A percentile compares a stretch with the other conserved stretches of the same genome.
These are phyloP conservation scores for Teunomyces funiuensis DNA, from an alignment of 805 yeast genomes.

Conservation along the genomic window DNA sequence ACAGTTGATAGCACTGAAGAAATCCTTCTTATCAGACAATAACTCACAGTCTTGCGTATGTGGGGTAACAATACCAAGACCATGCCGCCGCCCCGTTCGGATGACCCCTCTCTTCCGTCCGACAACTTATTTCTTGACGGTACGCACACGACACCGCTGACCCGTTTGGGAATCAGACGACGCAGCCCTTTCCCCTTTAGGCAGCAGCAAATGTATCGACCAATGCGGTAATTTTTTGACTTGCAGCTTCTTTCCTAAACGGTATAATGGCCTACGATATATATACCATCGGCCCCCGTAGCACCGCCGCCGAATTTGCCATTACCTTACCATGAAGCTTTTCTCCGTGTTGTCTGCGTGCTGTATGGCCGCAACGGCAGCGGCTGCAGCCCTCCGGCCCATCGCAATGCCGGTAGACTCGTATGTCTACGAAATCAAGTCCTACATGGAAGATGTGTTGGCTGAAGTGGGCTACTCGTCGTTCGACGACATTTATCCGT, in stretches of 20 bases:
- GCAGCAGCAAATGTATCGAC: constrained; percentile 3
- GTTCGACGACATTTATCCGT: not conserved
- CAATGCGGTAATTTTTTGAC: constrained; percentile 1
- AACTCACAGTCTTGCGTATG: no score
- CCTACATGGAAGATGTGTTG: constrained; percentile 7
- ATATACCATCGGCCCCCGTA: not conserved
- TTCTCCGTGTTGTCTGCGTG: constrained; percentile 7
- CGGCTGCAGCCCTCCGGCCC: constrained; percentile 11
- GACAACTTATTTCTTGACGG: constrained; percentile 2
- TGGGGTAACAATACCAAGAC: no score
- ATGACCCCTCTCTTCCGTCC: no score
- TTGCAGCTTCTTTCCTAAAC: not conserved
- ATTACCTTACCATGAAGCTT: constrained; percentile 14
- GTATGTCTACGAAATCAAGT: constrained; percentile 17
- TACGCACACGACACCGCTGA: not conserved
- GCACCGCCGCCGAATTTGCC: not conserved
- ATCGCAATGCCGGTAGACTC: constrained; percentile 20
- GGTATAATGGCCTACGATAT: not conserved
- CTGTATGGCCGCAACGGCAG: constrained; percentile 3
- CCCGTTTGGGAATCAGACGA: no score
- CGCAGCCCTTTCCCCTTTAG: not conserved
- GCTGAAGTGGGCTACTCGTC: constrained; percentile 9
- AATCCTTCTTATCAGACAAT: no score
- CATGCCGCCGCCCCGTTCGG: no score
- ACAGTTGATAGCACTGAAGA: no score